Evolutionary conservation across 306 rosid genomes (phyloP).

Genomic region (Cucurbita pepo): DNA sequence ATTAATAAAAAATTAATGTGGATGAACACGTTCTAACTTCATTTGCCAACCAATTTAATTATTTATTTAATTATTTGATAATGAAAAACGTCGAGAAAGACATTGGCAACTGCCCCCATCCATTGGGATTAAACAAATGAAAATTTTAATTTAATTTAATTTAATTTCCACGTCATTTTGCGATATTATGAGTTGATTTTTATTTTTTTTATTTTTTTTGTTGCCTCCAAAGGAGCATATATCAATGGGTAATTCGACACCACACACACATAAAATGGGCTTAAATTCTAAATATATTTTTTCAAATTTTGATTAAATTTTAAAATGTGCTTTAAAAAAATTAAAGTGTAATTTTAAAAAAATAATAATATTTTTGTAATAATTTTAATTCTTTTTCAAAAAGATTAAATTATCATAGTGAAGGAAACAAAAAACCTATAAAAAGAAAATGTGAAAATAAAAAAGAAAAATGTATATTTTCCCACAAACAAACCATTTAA

Average conservation of each 20-base stretch:
- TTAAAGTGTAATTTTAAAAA: no score
- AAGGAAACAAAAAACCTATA: not conserved
- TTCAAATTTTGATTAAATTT: no score
- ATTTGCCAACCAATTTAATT: conserved; percentile 1
- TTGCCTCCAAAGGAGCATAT: no score
- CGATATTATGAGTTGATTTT: not conserved
- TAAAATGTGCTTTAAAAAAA: no score
- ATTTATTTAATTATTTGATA: not conserved
- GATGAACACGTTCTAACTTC: conserved; percentile 18
- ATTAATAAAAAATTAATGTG: not conserved
- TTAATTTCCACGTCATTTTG: not conserved
- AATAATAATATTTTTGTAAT: no score
- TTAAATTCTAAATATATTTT: no score
- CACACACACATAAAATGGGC: not conserved
- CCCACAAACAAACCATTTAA: not conserved
- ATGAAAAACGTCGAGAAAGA: not conserved
- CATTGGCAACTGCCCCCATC: not conserved
- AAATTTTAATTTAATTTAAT: not conserved
- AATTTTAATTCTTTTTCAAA: no score
- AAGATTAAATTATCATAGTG: not conserved
- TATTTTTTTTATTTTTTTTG: no score
- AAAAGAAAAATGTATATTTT: not conserved
- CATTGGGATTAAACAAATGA: not conserved
- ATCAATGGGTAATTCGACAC: no score
- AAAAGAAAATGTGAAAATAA: not conserved